Conservation (phyloP, 306 rosid genomes). For the Echinosophora koreensis region DNA sequence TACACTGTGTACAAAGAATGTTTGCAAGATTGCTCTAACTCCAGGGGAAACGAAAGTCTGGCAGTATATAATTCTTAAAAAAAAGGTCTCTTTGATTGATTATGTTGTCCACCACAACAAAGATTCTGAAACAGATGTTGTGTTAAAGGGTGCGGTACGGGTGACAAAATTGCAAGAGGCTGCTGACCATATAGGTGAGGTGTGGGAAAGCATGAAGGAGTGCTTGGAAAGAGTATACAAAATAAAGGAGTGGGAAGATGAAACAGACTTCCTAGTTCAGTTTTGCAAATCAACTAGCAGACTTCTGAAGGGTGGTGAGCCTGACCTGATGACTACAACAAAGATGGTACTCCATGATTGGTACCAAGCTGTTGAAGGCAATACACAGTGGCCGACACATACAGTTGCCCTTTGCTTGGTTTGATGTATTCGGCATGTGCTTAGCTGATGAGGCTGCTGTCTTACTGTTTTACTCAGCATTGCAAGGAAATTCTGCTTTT, state of each 20-base stretch:
- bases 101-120: slow-evolving; percentile 84
- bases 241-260: slow-evolving; percentile 77
- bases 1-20: slow-evolving; percentile 86
- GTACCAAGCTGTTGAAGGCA: slow-evolving; percentile 15
- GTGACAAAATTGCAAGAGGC: slow-evolving; percentile 95
- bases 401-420: no score
- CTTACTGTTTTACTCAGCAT: no score
- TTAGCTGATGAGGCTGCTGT: no score
- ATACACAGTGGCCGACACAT: no score
- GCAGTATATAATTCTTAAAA: slow-evolving; percentile 94
- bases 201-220: slow-evolving; percentile 87
- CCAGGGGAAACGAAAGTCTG: slow-evolving; percentile 97
- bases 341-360: slow-evolving; percentile 96
- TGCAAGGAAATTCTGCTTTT: no score
- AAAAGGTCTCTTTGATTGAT: slow-evolving; percentile 89
- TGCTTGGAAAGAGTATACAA: slow-evolving; percentile 88
- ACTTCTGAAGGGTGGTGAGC: slow-evolving; percentile 94
- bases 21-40: slow-evolving; percentile 97
- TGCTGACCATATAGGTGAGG: slow-evolving; percentile 93
- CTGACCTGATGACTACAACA: slow-evolving; percentile 86
- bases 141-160: slow-evolving; percentile 95
- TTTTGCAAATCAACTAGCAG: slow-evolving; percentile 80
- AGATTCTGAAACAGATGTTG: slow-evolving; percentile 88
- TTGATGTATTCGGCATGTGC: no score
- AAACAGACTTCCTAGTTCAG: no score